phyloP scores from a whole-genome alignment of 352 stramenopile species.

The Pythium sp. region DNA sequence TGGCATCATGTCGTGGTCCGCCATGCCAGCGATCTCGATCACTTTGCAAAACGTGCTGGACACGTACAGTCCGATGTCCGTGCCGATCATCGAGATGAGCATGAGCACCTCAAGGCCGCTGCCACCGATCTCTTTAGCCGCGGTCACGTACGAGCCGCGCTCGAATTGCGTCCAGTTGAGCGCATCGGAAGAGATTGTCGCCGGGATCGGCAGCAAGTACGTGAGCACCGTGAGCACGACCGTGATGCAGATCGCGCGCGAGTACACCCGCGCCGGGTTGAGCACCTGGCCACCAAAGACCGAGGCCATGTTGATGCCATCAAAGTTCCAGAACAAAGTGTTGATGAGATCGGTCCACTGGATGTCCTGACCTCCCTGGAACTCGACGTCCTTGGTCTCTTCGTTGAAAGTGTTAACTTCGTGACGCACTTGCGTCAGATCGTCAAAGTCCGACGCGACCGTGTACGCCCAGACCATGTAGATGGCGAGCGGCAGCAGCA shows the following conservation, averaged over 20 bases:
- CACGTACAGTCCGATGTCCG: slow-evolving; percentile 88
- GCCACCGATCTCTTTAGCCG: slow-evolving; percentile 70
- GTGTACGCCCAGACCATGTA: slow-evolving; percentile 26
- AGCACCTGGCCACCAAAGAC: slow-evolving; percentile 86
- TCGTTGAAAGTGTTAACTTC: slow-evolving; percentile 18
- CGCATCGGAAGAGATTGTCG: slow-evolving; percentile 45
- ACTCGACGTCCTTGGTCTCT: slow-evolving; percentile 12
- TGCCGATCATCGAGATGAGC: slow-evolving; percentile 70
- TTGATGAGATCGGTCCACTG: slow-evolving; percentile 83
- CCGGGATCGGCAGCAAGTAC: slow-evolving; percentile 86
- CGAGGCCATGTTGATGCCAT: slow-evolving; percentile 86
- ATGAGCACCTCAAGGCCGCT: slow-evolving; percentile 74
- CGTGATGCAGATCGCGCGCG: slow-evolving; percentile 69
- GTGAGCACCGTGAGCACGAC: slow-evolving; percentile 61
- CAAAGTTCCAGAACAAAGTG: slow-evolving; percentile 93
- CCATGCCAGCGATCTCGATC: slow-evolving; percentile 69
- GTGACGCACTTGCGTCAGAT: slow-evolving; percentile 37
- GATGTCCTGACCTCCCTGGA: slow-evolving; percentile 20
- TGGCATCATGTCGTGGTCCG: slow-evolving; percentile 73
- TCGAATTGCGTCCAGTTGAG: slow-evolving; percentile 63
- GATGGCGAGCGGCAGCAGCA: slow-evolving; percentile 85
- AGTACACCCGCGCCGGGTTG: slow-evolving; percentile 72
- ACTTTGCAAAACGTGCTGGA: slow-evolving; percentile 88
- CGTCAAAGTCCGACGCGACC: slow-evolving; percentile 9
- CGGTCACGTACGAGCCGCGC: slow-evolving; percentile 73